These are phyloP conservation scores for Globisporangium polare DNA, from an alignment of 352 stramenopile genomes.

Conservation along the genomic window DNA sequence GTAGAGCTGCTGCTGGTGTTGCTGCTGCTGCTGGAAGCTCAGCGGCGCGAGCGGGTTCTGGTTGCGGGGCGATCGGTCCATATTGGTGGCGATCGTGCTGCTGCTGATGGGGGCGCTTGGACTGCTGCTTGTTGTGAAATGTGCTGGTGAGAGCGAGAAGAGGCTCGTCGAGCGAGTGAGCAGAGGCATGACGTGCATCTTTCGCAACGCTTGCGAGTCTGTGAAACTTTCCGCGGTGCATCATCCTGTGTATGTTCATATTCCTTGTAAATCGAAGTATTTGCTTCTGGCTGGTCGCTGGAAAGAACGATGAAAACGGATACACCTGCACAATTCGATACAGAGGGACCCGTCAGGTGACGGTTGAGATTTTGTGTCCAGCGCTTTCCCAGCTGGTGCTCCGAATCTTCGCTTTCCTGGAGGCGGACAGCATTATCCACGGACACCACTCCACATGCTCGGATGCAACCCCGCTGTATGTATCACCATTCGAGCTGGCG, in stretches of 20 bases:
- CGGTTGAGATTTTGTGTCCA: constrained; percentile 8
- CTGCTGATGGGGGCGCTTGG: background rate
- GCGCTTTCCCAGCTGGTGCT: constrained; percentile 7
- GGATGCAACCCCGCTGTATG: background rate
- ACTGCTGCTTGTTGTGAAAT: constrained; percentile 1
- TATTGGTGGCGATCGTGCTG: background rate
- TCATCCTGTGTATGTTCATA: background rate
- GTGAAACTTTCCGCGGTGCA: no score
- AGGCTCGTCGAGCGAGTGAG: background rate
- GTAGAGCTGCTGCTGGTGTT: background rate
- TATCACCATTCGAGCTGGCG: no score
- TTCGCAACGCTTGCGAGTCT: background rate
- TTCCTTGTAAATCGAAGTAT: background rate
- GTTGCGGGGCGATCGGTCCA: background rate
- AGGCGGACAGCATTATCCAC: background rate
- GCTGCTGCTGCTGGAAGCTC: background rate
- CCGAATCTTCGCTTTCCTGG: constrained; percentile 3
- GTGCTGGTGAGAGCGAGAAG: background rate
- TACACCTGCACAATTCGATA: background rate
- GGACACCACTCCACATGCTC: background rate
- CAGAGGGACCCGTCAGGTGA: background rate
- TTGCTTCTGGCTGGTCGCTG: no score
- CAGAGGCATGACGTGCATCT: background rate
- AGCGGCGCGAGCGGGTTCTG: background rate
- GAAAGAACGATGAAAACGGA: background rate